A percentile compares a stretch with the other conserved stretches of the same genome.
Conservation (phyloP, 2,329 filamentous ascomycete species). For the Ascochyta lentis region DNA sequence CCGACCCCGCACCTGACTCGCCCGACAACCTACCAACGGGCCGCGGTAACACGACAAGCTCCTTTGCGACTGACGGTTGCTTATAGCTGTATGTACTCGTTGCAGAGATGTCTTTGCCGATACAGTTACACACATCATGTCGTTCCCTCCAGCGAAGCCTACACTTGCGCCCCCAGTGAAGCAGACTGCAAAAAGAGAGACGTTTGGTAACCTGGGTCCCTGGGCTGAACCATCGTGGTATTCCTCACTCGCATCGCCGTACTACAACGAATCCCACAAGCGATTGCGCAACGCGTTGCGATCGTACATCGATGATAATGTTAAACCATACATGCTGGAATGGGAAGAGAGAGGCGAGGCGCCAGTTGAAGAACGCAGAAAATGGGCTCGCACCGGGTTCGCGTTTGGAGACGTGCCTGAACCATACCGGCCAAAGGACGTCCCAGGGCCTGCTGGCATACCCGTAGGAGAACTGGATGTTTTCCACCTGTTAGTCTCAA, state of each 20-base stretch:
- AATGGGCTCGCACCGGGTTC: slow-evolving; percentile 52
- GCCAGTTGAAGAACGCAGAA: slow-evolving; percentile 53
- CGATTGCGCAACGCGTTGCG: slow-evolving; percentile 64
- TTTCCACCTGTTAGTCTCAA: slow-evolving; percentile 57
- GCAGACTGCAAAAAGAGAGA: slow-evolving; percentile 32
- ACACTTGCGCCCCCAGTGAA: slow-evolving; percentile 27
- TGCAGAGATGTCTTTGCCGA: neutral
- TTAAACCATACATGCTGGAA: slow-evolving; percentile 65
- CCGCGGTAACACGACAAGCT: slow-evolving; percentile 15
- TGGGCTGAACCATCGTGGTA: slow-evolving; percentile 58
- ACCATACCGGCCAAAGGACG: slow-evolving; percentile 51
- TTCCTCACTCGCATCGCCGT: slow-evolving; percentile 60
- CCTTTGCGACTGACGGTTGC: neutral
- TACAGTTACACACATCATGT: slow-evolving; percentile 11
- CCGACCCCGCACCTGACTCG: slow-evolving; percentile 16
- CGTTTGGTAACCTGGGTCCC: slow-evolving; percentile 48
- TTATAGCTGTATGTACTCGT: neutral
- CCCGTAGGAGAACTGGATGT: slow-evolving; percentile 46
- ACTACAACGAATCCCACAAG: slow-evolving; percentile 69
- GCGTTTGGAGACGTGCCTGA: slow-evolving; percentile 54
- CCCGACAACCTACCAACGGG: slow-evolving; percentile 5
- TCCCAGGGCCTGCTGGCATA: slow-evolving; percentile 48
- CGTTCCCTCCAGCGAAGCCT: slow-evolving; percentile 16
- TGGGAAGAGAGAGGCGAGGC: slow-evolving; percentile 65
- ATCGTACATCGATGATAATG: slow-evolving; percentile 64